Percentiles rank a stretch among this genome's conserved stretches.
These are phyloP conservation scores for Amylocystis lapponica DNA, from an alignment of 768 basidiomycete species.

Conservation along the genomic window DNA sequence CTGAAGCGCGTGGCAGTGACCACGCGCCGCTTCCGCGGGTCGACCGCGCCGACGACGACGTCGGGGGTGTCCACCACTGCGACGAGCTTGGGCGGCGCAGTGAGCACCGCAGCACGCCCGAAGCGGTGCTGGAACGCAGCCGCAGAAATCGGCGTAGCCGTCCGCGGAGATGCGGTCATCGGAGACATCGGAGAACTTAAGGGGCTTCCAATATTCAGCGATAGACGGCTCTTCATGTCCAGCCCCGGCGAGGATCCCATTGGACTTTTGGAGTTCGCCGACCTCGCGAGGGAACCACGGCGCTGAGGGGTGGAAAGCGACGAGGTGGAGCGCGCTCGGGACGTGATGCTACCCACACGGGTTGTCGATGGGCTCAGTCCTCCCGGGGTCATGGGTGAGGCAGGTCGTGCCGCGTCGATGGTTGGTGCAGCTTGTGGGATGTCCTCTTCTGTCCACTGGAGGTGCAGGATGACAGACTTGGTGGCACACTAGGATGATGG, in stretches of 20 bases:
- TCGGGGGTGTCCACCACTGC: conserved; percentile 85
- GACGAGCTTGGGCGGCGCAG: conserved; percentile 78
- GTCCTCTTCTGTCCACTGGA: conserved; percentile 81
- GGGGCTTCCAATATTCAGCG: conserved; percentile 32
- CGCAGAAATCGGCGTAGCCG: conserved; percentile 28
- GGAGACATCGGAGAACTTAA: conserved; percentile 43
- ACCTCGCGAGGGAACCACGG: conserved; percentile 23
- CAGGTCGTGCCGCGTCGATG: conserved; percentile 13
- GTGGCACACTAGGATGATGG: conserved; percentile 63
- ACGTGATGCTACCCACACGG: conserved; percentile 39
- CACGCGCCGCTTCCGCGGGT: conserved; percentile 76
- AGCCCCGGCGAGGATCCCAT: conserved; percentile 6
- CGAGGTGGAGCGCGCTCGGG: conserved; percentile 50
- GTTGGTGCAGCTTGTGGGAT: conserved; percentile 12
- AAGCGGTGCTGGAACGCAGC: conserved; percentile 36
- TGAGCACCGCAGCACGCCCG: conserved; percentile 71
- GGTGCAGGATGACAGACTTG: conserved; percentile 77
- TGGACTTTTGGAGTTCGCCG: conserved; percentile 31
- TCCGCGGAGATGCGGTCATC: conserved; percentile 31
- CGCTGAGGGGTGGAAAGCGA: conserved; percentile 41
- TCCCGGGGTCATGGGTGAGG: conserved; percentile 17
- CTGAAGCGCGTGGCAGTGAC: conserved; percentile 88
- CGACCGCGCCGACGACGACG: conserved; percentile 85
- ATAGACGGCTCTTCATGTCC: conserved; percentile 30
- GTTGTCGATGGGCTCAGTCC: conserved; percentile 19